Conservation (phyloP, 257 asterid genomes). For the Ballota nigra region DNA sequence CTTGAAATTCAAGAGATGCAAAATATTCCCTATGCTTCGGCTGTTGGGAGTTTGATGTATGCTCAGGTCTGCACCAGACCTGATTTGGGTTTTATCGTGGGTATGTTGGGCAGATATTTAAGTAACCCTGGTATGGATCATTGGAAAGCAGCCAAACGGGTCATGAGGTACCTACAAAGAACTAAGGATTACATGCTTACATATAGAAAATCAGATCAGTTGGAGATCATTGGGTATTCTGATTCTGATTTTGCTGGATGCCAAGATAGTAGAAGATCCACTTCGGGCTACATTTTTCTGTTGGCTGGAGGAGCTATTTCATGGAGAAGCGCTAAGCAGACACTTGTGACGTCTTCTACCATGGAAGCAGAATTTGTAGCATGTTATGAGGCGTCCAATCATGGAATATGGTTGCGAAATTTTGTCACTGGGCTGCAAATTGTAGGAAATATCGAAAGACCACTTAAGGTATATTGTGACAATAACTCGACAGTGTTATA, state of each 20-base stretch:
- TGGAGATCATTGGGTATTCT: neutral
- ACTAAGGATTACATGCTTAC: neutral
- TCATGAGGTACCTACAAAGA: neutral
- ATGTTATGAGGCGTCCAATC: neutral
- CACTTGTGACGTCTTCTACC: neutral
- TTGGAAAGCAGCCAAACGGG: neutral
- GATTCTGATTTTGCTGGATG: neutral
- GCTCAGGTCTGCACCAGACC: too few relatives aligned
- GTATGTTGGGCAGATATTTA: neutral
- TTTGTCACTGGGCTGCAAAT: neutral
- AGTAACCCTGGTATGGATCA: neutral
- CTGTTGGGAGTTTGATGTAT: too few relatives aligned
- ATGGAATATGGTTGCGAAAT: neutral
- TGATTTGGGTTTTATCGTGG: neutral
- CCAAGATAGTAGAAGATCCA: neutral
- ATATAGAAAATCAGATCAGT: neutral
- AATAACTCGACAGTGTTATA: neutral
- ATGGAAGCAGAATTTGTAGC: neutral
- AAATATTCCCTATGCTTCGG: neutral
- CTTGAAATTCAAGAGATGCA: neutral
- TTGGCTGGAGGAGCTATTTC: neutral
- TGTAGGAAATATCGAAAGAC: neutral
- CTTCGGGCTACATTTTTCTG: neutral
- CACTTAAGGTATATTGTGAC: neutral
- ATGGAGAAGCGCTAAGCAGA: too few relatives aligned